These are phyloP conservation scores for Debaryomyces prosopidis DNA, from an alignment of 805 yeast genomes.

Conservation along the genomic window DNA sequence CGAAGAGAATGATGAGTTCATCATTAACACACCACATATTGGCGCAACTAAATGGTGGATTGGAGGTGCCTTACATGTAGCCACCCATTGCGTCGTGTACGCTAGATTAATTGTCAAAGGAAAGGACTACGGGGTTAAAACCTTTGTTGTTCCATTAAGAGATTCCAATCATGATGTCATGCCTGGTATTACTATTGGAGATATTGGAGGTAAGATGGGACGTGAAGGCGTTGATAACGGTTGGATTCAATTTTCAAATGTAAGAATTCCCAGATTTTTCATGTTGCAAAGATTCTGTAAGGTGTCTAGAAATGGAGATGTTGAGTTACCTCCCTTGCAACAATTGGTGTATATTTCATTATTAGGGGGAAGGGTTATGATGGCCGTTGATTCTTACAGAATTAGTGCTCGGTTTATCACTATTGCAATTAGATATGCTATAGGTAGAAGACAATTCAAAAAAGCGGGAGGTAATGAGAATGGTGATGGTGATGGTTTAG, in stretches of 20 bases:
- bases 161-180: constrained; percentile 68
- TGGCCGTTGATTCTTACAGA: constrained; percentile 85
- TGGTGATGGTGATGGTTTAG: constrained; percentile 29
- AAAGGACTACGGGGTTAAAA: constrained; percentile 88
- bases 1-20: constrained; percentile 60
- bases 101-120: constrained; percentile 82
- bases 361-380: constrained; percentile 83
- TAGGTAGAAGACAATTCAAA: constrained; percentile 82
- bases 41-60: constrained; percentile 99
- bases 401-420: constrained; percentile 78
- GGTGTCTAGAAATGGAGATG: constrained; percentile 68
- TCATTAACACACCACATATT: constrained; percentile 81
- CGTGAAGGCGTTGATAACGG: constrained; percentile 95
- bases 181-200: constrained; percentile 86
- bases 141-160: constrained; percentile 88
- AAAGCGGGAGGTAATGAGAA: constrained; percentile 34
- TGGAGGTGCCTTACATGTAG: constrained; percentile 96
- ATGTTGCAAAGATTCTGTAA: constrained; percentile 80
- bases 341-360: constrained; percentile 88
- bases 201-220: constrained; percentile 95
- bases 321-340: constrained; percentile 78
- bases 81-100: constrained; percentile 82
- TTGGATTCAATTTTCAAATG: constrained; percentile 89
- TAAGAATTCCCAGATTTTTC: constrained; percentile 77
- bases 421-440: constrained; percentile 85